Evolutionary conservation across 75 land plant genomes (phyloP).

Genomic region (Isoetes taiwanensis): DNA sequence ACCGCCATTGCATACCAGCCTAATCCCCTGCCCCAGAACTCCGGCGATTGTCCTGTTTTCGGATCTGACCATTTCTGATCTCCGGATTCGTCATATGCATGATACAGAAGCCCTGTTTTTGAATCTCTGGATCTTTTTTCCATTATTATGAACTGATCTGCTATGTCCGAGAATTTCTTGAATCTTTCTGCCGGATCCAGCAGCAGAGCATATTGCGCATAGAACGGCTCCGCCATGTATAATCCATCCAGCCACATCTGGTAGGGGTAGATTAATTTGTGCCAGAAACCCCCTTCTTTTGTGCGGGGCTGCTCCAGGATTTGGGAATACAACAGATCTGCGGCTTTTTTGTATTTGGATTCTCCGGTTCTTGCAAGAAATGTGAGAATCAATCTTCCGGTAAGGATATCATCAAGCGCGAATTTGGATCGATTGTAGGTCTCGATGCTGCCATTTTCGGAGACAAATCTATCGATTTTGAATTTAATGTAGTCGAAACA

Average conservation of each 20-base stretch:
- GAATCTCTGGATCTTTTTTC: slow-evolving; percentile 15
- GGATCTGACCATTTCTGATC: slow-evolving; percentile 19
- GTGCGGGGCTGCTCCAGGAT: slow-evolving; percentile 17
- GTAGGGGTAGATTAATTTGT: slow-evolving; percentile 25
- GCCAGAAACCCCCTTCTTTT: slow-evolving; percentile 27
- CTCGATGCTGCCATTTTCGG: slow-evolving; percentile 13
- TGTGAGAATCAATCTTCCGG: slow-evolving; percentile 14
- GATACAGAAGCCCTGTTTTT: slow-evolving; percentile 18
- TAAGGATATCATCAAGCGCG: slow-evolving; percentile 19
- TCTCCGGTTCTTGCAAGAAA: slow-evolving; percentile 7
- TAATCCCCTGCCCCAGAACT: slow-evolving; percentile 21
- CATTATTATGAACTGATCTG: slow-evolving; percentile 18
- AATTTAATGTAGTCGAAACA: slow-evolving; percentile 12
- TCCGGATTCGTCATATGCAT: slow-evolving; percentile 24
- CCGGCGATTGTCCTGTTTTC: slow-evolving; percentile 18
- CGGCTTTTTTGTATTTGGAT: slow-evolving; percentile 9
- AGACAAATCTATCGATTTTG: slow-evolving; percentile 16
- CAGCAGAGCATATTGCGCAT: slow-evolving; percentile 15
- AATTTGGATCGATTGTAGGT: slow-evolving; percentile 11
- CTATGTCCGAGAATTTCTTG: slow-evolving; percentile 20
- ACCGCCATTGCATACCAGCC: slow-evolving; percentile 21
- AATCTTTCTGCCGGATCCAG: background rate
- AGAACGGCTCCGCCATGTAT: slow-evolving; percentile 33
- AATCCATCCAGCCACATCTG: slow-evolving; percentile 33
- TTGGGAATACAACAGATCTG: slow-evolving; percentile 12